A percentile compares a stretch with the other conserved stretches of the same genome.
These are phyloP conservation scores for Rhizopogon salebrosus DNA, from an alignment of 768 basidiomycete species.

Conservation along the genomic window DNA sequence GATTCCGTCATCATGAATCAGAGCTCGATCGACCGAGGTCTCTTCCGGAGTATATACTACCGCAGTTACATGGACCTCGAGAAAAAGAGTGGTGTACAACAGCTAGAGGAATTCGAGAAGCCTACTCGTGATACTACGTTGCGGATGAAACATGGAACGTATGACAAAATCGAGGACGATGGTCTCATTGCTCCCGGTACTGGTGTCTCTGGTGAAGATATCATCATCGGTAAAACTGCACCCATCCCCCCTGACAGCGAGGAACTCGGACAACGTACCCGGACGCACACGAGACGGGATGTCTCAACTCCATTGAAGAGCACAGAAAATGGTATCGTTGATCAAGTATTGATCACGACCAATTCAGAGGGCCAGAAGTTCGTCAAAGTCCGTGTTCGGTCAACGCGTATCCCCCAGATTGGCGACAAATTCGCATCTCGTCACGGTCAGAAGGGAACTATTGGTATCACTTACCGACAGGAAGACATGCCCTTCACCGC, in stretches of 20 bases:
- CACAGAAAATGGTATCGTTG: slow-evolving; percentile 96
- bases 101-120: slow-evolving; percentile 95
- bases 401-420: slow-evolving; percentile 94
- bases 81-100: slow-evolving; percentile 90
- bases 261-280: slow-evolving; percentile 93
- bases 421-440: slow-evolving; percentile 99
- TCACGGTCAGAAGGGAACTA: slow-evolving; percentile 99
- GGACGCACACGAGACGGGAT: slow-evolving; percentile 88
- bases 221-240: slow-evolving; percentile 98
- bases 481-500: slow-evolving; percentile 99
- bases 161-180: slow-evolving; percentile 96
- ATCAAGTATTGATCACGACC: slow-evolving; percentile 95
- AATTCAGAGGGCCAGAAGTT: slow-evolving; percentile 96
- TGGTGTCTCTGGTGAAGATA: slow-evolving; percentile 93
- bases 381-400: slow-evolving; percentile 94
- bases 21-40: slow-evolving; percentile 93
- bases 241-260: slow-evolving; percentile 96
- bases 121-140: slow-evolving; percentile 90
- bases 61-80: slow-evolving; percentile 98
- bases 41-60: slow-evolving; percentile 98
- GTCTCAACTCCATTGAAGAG: slow-evolving; percentile 97
- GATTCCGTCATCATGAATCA: slow-evolving; percentile 99
- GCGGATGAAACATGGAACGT: slow-evolving; percentile 96
- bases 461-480: slow-evolving; percentile 98
- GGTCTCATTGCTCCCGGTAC: slow-evolving; percentile 95